These are phyloP conservation scores for Pugionium cornutum DNA, from an alignment of 345 rosid genomes.

Conservation along the genomic window DNA sequence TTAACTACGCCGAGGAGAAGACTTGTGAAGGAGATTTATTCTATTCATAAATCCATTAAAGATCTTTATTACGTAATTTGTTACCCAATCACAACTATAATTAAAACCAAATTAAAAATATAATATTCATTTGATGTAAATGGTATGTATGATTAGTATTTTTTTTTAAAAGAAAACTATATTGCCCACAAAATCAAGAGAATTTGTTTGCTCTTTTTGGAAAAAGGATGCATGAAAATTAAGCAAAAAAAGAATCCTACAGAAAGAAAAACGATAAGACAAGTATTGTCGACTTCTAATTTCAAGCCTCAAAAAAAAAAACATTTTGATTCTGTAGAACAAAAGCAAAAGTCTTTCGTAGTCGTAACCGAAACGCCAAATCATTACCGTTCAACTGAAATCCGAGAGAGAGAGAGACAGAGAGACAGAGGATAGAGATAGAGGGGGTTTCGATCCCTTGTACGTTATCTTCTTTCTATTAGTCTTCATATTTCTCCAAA, in stretches of 20 bases:
- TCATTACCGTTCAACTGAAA: slow-evolving; percentile 41
- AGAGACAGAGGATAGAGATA: too few relatives aligned
- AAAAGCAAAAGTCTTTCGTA: slow-evolving; percentile 30
- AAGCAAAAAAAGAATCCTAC: slow-evolving; percentile 21
- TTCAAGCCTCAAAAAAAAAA: neutral
- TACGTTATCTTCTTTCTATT: slow-evolving; percentile 34
- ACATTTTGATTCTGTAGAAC: slow-evolving; percentile 7
- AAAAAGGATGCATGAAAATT: slow-evolving; percentile 31
- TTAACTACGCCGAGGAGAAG: slow-evolving; percentile 3
- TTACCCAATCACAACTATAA: neutral
- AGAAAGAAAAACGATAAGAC: slow-evolving; percentile 37
- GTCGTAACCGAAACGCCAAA: slow-evolving; percentile 40
- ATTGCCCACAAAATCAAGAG: too few relatives aligned
- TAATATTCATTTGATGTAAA: too few relatives aligned
- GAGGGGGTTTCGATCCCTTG: neutral
- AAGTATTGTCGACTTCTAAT: slow-evolving; percentile 25
- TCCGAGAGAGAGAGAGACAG: slow-evolving; percentile 2
- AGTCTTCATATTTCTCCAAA: neutral
- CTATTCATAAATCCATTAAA: neutral
- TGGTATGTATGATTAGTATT: neutral
- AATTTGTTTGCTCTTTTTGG: neutral
- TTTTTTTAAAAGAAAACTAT: too few relatives aligned
- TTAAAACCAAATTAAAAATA: too few relatives aligned
- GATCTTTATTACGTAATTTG: neutral
- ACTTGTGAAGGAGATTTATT: slow-evolving; percentile 17